Base-by-base conservation (phyloP, 176 grass and related monocot species). In the Aegilops sharonensis region DNA sequence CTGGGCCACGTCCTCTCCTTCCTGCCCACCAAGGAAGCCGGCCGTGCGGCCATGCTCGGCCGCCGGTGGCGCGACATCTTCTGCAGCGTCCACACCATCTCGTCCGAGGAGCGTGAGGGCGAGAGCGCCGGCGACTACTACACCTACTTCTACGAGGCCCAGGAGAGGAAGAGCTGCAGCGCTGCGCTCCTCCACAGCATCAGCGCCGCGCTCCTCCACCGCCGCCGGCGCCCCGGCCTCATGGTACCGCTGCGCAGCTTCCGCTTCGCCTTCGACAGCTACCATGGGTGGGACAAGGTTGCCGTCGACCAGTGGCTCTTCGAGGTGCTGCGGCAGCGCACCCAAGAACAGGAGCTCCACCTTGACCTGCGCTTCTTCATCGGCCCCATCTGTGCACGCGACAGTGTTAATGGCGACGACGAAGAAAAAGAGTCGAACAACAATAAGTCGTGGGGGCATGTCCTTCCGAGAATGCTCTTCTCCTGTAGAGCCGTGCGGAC, bases 41-140 rank as follows among this genome's bases (percentile, higher is more conserved):
- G 11, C 7, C 45, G 73, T 45, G 73, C 73, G 14, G 73, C 73
- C 1, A 12, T 9, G 42, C 73, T 76, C 3, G 45, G 43, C 45
- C 24, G 43, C n/a, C 11, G 40, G 40, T 48, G 71, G 71, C 42
- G 48, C 7, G 18, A 59, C 48, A 15, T 37, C 11, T 72, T 71
- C 32, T 67, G 31, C n/a, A 25, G 14, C 66, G 47, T 71, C 47
- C 80, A 83, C 80, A 59, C 66, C 47, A 37, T 83, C 66, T 83
- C 80, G 12, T 18, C 37, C 48, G 32, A 56, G 45, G 47, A 77
- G 48, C 7, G 5, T 5, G 71, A 74, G 40, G 47, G 27, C 5
- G 25, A 10, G 74, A 77, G 27, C 15, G 74, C 17, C 9, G 0
- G 6, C 15, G 75, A 77, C 5, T 77, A 21, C 5, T 0, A 21